Conservation (phyloP, 2,329 filamentous ascomycete species). For the Aspergillus cejpii region DNA sequence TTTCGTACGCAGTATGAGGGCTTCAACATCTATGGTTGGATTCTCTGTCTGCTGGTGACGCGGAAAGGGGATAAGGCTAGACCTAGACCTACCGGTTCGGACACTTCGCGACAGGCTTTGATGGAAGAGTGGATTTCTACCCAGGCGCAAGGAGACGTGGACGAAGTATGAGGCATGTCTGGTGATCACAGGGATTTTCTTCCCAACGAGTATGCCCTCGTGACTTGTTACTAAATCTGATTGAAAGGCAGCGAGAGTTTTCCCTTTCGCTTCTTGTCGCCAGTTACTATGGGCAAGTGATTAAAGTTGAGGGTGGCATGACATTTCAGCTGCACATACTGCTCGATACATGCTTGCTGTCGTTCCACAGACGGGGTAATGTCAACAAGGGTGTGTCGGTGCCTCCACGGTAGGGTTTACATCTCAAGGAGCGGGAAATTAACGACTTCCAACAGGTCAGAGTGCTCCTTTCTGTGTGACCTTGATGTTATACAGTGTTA, state of each 20-base stretch:
- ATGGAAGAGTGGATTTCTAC: constrained; percentile 88
- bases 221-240: background rate
- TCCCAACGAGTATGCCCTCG: background rate
- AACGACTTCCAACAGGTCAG: background rate
- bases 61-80: constrained; percentile 52
- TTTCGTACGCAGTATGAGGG: constrained; percentile 88
- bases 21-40: constrained; percentile 89
- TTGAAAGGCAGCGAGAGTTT: background rate
- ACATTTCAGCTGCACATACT: too few relatives aligned
- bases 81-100: constrained; percentile 27
- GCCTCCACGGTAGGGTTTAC: too few relatives aligned
- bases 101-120: constrained; percentile 55
- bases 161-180: constrained; percentile 28
- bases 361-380: too few relatives aligned
- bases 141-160: constrained; percentile 47
- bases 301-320: too few relatives aligned
- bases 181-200: background rate
- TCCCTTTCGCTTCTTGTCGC: background rate
- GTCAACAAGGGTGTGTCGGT: too few relatives aligned
- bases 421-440: too few relatives aligned
- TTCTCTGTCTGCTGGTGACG: constrained; percentile 83
- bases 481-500: background rate
- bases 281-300: too few relatives aligned
- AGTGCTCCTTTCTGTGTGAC: background rate
- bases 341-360: too few relatives aligned